Evolutionary conservation across 371 early-diverging fungal species (phyloP), one percentile per base, ranked within the genome.

Genomic region (Mucor sp.): DNA sequence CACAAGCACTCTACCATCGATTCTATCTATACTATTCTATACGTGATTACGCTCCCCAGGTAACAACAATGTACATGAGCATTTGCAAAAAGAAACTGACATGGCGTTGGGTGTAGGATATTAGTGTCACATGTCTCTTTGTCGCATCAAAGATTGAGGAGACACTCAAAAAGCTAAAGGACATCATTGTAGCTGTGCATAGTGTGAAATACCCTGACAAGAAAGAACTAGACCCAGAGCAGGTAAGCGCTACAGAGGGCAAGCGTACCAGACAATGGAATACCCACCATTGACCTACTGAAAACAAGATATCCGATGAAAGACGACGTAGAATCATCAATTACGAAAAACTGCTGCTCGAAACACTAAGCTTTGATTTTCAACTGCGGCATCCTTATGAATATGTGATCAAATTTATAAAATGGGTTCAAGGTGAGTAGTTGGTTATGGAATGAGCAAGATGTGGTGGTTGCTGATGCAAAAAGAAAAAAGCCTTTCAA

Each of bases 61-160:
- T 78, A 70, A 66, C 9, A 47, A 9, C 11, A 3, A 11, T 6
- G 37, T 35, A 35, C 8, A 47, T 12, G 9, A 3, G 7, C 6
- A 33, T 33, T 35, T 1, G 37, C 9, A 1, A 35, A 12, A 12
- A 12, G 12, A 0, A 35, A 4, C 15, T 19, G 27, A 37, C 17
- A 48, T 25, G 48, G 12, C 0, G 15, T 6, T 9, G 37, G 30
- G 5, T 21, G 21, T 74, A 84, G 87, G 89, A 84, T 69, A 80
- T 85, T 39, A 83, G 77, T 47, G 76, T 88, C 33, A 86, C 91
- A 14, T 91, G 91, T 60, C 66, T 93, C 14, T 90, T 91, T 72
- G 92, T 91, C 1, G 90, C 91, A 3, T 88, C 86, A 28, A 93
- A 93, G 62, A 88, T 91, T 61, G 91, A 93, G 62, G 93, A 93